Conservation (phyloP, 768 basidiomycete species). For the Leccinum pellstonianum region DNA sequence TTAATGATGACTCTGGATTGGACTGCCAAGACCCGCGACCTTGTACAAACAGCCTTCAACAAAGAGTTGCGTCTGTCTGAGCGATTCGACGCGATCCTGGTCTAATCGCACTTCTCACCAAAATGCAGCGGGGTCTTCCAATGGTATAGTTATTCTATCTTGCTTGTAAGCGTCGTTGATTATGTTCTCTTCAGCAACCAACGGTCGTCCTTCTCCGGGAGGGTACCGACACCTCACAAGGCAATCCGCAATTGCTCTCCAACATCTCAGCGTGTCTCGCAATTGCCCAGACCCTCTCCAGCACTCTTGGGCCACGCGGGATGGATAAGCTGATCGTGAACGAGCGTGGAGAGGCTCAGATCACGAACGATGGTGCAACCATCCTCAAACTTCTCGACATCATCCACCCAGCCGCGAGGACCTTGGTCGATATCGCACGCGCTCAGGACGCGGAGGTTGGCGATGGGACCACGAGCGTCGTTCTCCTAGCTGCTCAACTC, state of each 20-base stretch:
- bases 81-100: slow-evolving; percentile 8
- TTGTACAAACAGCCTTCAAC: slow-evolving; percentile 22
- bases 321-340: slow-evolving; percentile 99
- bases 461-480: slow-evolving; percentile 96
- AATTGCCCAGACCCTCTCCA: slow-evolving; percentile 86
- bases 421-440: slow-evolving; percentile 96
- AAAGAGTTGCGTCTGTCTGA: not conserved
- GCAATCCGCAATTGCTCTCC: slow-evolving; percentile 86
- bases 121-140: slow-evolving; percentile 83
- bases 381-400: slow-evolving; percentile 97
- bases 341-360: slow-evolving; percentile 93
- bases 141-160: slow-evolving; percentile 50
- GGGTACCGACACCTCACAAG: slow-evolving; percentile 95
- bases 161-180: slow-evolving; percentile 13
- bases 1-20: too few relatives aligned
- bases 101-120: slow-evolving; percentile 27
- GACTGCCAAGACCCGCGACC: too few relatives aligned
- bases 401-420: slow-evolving; percentile 95
- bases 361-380: slow-evolving; percentile 99
- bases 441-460: slow-evolving; percentile 99
- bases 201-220: slow-evolving; percentile 95
- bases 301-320: slow-evolving; percentile 94
- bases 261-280: slow-evolving; percentile 98
- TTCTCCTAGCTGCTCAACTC: slow-evolving; percentile 90
- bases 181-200: slow-evolving; percentile 68